Evolutionary conservation across 306 rosid species (phyloP).

Genomic region (Medicago truncatula): DNA sequence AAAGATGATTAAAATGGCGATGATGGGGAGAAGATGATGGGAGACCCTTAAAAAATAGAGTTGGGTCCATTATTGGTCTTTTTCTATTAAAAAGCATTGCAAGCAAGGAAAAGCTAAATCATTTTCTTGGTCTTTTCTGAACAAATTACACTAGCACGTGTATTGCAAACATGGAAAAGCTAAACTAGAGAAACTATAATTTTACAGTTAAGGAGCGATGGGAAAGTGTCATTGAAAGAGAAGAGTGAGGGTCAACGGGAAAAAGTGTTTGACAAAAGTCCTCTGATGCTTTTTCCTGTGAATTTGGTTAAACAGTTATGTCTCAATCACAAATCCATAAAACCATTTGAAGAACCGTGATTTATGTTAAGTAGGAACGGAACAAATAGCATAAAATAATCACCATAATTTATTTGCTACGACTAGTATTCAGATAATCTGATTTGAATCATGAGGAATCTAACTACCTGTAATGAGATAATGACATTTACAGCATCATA

Average conservation of each 20-base stretch:
- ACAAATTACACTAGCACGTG: neutral
- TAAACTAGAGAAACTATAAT: neutral
- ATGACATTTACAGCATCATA: conserved; percentile 81
- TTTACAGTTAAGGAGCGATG: neutral
- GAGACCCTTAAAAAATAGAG: neutral
- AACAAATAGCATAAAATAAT: conserved; percentile 25
- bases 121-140: conserved; percentile 1
- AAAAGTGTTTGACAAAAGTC: neutral
- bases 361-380: neutral
- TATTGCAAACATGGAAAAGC: neutral
- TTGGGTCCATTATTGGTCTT: neutral
- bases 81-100: neutral
- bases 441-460: conserved; percentile 31
- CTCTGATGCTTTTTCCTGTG: neutral
- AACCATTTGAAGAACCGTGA: neutral
- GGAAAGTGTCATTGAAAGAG: neutral
- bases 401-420: conserved; percentile 24
- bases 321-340: too few species aligned
- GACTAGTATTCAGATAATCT: conserved; percentile 21
- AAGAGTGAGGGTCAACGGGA: neutral
- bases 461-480: conserved; percentile 82
- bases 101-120: conserved; percentile 1
- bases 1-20: neutral
- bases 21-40: neutral
- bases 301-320: neutral